phyloP scores from a whole-genome alignment of 2,329 filamentous ascomycete genomes.

The Colletotrichum sp. region DNA sequence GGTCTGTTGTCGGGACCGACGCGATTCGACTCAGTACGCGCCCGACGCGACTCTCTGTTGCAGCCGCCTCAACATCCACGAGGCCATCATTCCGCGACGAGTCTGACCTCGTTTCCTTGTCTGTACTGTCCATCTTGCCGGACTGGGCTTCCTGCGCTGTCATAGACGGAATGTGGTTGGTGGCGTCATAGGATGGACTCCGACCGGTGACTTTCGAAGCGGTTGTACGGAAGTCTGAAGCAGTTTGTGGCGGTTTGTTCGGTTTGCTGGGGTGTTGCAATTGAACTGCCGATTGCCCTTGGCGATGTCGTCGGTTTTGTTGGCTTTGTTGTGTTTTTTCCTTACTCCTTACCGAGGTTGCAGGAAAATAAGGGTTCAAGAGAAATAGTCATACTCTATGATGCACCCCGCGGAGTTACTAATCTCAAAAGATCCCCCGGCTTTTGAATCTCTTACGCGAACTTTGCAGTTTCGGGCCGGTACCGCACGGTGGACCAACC shows the following conservation, averaged over 20 bases:
- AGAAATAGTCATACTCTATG: background rate
- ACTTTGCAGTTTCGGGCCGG: background rate
- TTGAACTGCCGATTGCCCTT: background rate
- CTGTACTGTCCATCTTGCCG: background rate
- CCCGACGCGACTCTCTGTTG: background rate
- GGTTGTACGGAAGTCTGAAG: background rate
- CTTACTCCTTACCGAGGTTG: background rate
- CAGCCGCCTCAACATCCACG: background rate
- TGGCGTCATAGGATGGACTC: background rate
- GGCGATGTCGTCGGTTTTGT: background rate
- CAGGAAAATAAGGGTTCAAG: background rate
- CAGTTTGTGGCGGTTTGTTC: background rate
- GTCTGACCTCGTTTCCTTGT: conserved; percentile 16
- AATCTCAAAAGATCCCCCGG: background rate
- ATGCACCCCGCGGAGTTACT: background rate
- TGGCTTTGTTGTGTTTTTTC: background rate
- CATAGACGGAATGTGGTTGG: background rate
- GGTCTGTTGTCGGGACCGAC: background rate
- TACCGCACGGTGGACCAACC: conserved; percentile 8
- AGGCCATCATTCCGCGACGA: background rate
- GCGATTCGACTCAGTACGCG: conserved; percentile 15
- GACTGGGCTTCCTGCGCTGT: background rate
- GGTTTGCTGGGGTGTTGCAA: background rate
- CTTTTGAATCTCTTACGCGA: background rate
- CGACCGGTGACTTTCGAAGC: background rate